Conservation (phyloP, 2,329 filamentous ascomycete genomes). For the Remersonia thermophila region DNA sequence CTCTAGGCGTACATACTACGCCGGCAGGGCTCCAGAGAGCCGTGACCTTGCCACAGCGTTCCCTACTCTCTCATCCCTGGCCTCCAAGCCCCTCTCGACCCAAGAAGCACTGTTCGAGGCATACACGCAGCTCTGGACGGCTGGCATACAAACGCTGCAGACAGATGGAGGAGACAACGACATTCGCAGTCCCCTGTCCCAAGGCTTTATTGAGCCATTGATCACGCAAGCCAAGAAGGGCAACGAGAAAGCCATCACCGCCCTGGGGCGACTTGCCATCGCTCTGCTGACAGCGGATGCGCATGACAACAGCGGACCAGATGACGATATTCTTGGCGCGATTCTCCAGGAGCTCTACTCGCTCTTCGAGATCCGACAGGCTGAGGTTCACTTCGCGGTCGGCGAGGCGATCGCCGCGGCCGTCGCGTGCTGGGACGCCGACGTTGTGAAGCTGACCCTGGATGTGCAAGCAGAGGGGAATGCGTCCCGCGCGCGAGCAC, state of each 20-base stretch:
- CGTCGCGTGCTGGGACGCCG: conserved; percentile 71
- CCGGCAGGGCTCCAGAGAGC: not conserved
- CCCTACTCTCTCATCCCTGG: conserved; percentile 15
- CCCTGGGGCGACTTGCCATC: conserved; percentile 65
- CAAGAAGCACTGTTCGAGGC: conserved; percentile 34
- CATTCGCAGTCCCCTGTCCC: conserved; percentile 19
- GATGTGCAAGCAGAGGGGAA: conserved; percentile 50
- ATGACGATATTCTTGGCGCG: conserved; percentile 30
- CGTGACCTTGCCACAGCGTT: conserved; percentile 8
- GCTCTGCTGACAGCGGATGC: conserved; percentile 29
- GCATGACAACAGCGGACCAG: conserved; percentile 23
- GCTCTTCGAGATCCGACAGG: conserved; percentile 72
- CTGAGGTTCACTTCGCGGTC: conserved; percentile 80
- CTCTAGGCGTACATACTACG: conserved; percentile 34
- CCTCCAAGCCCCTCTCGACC: conserved; percentile 21
- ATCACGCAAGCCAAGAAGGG: conserved; percentile 61
- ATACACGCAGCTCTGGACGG: conserved; percentile 32
- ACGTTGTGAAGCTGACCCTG: conserved; percentile 59
- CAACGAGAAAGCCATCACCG: conserved; percentile 69
- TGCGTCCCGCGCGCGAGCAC: conserved; percentile 23
- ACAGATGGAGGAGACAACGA: conserved; percentile 10
- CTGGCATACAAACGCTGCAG: conserved; percentile 23
- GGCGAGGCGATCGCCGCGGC: conserved; percentile 77
- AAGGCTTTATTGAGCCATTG: conserved; percentile 48
- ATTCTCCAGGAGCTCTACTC: conserved; percentile 59